A percentile compares a stretch with the other conserved stretches of the same genome.
Conservation (phyloP, 768 basidiomycete species). For the Mycena indigotica region DNA sequence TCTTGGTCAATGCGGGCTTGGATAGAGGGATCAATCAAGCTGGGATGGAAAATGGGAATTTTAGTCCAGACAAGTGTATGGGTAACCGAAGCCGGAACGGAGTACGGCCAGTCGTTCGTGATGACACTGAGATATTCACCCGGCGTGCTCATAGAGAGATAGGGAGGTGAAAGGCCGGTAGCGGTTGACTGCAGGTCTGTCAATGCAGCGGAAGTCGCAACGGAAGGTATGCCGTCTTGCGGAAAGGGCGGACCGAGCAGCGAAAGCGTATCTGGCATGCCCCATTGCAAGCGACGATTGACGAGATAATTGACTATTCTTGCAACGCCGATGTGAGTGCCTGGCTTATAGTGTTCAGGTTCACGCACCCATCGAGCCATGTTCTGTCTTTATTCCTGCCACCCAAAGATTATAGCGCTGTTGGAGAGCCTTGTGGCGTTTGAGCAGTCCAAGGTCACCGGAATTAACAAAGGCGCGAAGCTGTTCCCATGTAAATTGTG, state of each 20-base stretch:
- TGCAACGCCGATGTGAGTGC: background rate
- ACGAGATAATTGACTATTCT: constrained; percentile 69
- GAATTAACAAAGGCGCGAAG: constrained; percentile 79
- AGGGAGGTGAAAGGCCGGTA: constrained; percentile 36
- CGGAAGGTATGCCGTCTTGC: constrained; percentile 21
- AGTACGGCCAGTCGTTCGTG: constrained; percentile 89
- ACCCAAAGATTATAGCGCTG: constrained; percentile 64
- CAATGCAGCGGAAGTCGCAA: background rate
- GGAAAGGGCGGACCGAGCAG: constrained; percentile 60
- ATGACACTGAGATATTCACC: constrained; percentile 66
- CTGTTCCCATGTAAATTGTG: constrained; percentile 75
- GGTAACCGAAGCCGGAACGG: constrained; percentile 74
- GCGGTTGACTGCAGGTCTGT: constrained; percentile 8
- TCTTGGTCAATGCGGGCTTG: constrained; percentile 65
- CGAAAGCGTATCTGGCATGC: constrained; percentile 63
- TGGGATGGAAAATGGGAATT: constrained; percentile 67
- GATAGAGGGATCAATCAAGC: constrained; percentile 53
- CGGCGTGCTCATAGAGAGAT: constrained; percentile 69
- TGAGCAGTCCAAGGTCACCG: constrained; percentile 79
- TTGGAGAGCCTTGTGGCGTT: constrained; percentile 73
- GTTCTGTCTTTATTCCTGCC: constrained; percentile 51
- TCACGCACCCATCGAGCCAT: constrained; percentile 71
- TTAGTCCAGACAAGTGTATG: constrained; percentile 80
- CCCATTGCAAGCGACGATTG: constrained; percentile 75
- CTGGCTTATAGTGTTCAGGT: no score